These are phyloP conservation scores for Chlorella sp. DNA, from an alignment of 139 green algal species.

Conservation along the genomic window DNA sequence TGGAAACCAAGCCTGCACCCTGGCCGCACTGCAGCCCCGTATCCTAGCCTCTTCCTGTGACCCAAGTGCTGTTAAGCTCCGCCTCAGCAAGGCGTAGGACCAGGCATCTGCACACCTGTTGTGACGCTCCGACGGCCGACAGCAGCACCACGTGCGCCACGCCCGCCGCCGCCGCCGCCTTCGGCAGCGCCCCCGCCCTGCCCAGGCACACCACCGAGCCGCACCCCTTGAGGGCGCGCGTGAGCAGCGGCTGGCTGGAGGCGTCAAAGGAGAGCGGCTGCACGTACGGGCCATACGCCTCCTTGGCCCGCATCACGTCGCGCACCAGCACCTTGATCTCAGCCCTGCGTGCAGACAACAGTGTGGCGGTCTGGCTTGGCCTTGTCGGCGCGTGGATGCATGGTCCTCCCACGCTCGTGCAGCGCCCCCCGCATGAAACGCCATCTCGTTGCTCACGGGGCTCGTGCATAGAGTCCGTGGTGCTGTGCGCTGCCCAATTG, in stretches of 20 bases:
- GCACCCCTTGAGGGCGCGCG: constrained; percentile 10
- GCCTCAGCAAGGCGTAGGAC: background rate
- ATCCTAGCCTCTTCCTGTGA: background rate
- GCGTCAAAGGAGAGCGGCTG: constrained; percentile 21
- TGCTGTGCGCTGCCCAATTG: no score
- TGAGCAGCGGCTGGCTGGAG: background rate
- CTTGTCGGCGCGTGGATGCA: no score
- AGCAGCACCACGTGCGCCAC: background rate
- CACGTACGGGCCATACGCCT: constrained; percentile 44
- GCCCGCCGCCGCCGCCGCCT: background rate
- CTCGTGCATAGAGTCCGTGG: no score
- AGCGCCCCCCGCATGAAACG: no score
- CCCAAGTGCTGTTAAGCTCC: no score
- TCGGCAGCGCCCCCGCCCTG: constrained; percentile 2
- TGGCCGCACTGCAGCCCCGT: background rate
- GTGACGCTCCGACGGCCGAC: background rate
- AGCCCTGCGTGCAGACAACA: no score
- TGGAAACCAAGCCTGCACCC: background rate
- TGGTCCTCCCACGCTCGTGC: no score
- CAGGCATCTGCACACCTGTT: background rate
- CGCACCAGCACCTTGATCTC: constrained; percentile 32
- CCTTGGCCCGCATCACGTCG: constrained; percentile 28
- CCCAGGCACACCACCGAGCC: constrained; percentile 18
- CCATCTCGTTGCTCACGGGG: no score
- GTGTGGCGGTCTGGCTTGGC: no score